phyloP scores from a whole-genome alignment of 257 asterid genomes.

The Salvia miltiorrhiza region DNA sequence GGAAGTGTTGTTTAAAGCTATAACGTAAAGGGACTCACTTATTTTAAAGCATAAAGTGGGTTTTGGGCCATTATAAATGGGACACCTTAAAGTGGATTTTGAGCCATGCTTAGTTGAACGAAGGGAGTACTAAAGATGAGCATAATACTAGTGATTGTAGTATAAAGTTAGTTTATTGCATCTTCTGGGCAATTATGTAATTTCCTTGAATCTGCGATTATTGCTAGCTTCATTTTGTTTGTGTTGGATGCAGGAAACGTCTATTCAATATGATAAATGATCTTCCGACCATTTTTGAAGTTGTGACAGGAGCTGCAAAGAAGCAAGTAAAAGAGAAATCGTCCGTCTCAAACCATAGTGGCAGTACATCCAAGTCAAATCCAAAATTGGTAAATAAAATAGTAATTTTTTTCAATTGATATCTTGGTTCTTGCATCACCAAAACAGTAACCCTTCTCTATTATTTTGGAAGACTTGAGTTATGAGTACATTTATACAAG shows the following conservation, averaged over 20 bases:
- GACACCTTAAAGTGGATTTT: no score
- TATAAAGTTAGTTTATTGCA: not conserved
- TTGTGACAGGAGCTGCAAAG: conserved; percentile 74
- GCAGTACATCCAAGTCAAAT: conserved; percentile 63
- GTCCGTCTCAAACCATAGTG: conserved; percentile 56
- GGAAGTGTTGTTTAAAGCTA: no score
- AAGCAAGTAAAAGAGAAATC: conserved; percentile 69
- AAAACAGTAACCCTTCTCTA: not conserved
- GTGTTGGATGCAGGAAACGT: conserved; percentile 58
- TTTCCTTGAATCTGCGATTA: conserved; percentile 3
- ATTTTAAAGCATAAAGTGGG: no score
- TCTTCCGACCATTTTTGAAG: conserved; percentile 81
- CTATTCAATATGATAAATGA: conserved; percentile 80
- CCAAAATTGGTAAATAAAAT: conserved; percentile 43
- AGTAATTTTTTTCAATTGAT: not conserved
- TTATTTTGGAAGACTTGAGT: not conserved
- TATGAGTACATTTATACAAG: not conserved
- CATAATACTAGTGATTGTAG: not conserved
- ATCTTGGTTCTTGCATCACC: not conserved
- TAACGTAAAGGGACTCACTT: no score
- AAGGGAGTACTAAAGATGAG: no score
- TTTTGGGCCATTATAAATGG: no score
- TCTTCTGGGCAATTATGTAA: conserved; percentile 11
- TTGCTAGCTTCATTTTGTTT: conserved; percentile 15
- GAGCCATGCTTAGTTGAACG: no score